Conservation (phyloP, 805 yeast species). For the Zygosaccharomyces bailii region DNA sequence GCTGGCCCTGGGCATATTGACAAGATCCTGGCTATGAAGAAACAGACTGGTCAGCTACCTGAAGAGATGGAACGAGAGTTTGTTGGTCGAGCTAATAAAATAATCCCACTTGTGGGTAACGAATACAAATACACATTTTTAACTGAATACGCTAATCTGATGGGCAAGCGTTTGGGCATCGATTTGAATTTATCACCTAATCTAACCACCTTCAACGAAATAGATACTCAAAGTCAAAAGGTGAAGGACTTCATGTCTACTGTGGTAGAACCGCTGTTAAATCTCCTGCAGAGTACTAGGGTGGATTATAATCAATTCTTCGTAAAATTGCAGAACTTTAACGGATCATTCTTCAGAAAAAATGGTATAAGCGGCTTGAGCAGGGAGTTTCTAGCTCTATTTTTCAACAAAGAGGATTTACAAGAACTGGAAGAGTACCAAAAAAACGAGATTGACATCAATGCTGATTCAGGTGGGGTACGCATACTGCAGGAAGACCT, state of each 20-base stretch:
- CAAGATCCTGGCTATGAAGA: slow-evolving; percentile 33
- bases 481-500: slow-evolving; percentile 40
- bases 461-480: slow-evolving; percentile 37
- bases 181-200: slow-evolving; percentile 31
- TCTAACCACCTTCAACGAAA: not conserved
- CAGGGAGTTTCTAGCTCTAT: slow-evolving; percentile 17
- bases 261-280: slow-evolving; percentile 58
- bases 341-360: slow-evolving; percentile 38
- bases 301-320: slow-evolving; percentile 83
- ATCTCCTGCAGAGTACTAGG: slow-evolving; percentile 55
- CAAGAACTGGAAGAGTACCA: slow-evolving; percentile 24
- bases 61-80: slow-evolving; percentile 51
- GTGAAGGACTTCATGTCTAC: slow-evolving; percentile 23
- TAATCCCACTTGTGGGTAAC: slow-evolving; percentile 62
- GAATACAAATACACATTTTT: slow-evolving; percentile 63
- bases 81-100: slow-evolving; percentile 56
- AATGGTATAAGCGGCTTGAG: slow-evolving; percentile 23
- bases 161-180: slow-evolving; percentile 71
- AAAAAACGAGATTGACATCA: slow-evolving; percentile 28
- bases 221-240: slow-evolving; percentile 14
- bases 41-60: slow-evolving; percentile 42
- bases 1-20: slow-evolving; percentile 55
- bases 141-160: slow-evolving; percentile 50
- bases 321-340: slow-evolving; percentile 51
- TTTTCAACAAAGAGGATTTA: slow-evolving; percentile 20